phyloP scores from a whole-genome alignment of 2,329 filamentous ascomycete genomes.

The Xylaria hypoxylon region DNA sequence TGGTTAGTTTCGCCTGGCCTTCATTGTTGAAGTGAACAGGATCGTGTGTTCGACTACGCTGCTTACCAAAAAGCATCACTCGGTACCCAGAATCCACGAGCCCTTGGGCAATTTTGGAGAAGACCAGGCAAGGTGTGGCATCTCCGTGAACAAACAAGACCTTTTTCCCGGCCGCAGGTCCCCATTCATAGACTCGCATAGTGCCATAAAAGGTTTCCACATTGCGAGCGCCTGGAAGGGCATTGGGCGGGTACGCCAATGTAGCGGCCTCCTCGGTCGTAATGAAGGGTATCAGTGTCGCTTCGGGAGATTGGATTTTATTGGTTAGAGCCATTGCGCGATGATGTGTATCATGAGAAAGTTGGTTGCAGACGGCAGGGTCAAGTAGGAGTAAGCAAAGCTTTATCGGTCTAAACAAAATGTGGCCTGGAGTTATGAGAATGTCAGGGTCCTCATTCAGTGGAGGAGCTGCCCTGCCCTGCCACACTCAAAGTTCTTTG shows the following conservation, averaged over 20 bases:
- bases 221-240: conserved; percentile 49
- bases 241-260: conserved; percentile 48
- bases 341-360: neutral
- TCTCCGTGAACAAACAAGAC: conserved; percentile 50
- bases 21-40: neutral
- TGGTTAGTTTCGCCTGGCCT: neutral
- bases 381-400: too few species aligned
- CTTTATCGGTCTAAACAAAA: too few species aligned
- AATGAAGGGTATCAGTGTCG: conserved; percentile 49
- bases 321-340: conserved; percentile 35
- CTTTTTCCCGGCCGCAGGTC: conserved; percentile 45
- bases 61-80: conserved; percentile 49
- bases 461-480: too few species aligned
- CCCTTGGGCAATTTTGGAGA: conserved; percentile 45
- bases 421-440: too few species aligned
- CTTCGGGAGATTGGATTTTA: conserved; percentile 44
- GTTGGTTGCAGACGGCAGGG: too few species aligned
- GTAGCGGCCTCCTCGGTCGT: conserved; percentile 41
- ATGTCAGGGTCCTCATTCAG: too few species aligned
- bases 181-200: conserved; percentile 52
- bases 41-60: conserved; percentile 14
- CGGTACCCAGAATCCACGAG: conserved; percentile 47
- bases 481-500: too few species aligned
- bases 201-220: conserved; percentile 48
- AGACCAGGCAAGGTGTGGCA: conserved; percentile 45